These are phyloP conservation scores for Lepraria neglecta DNA, from an alignment of 495 filamentous ascomycete genomes.

Conservation along the genomic window DNA sequence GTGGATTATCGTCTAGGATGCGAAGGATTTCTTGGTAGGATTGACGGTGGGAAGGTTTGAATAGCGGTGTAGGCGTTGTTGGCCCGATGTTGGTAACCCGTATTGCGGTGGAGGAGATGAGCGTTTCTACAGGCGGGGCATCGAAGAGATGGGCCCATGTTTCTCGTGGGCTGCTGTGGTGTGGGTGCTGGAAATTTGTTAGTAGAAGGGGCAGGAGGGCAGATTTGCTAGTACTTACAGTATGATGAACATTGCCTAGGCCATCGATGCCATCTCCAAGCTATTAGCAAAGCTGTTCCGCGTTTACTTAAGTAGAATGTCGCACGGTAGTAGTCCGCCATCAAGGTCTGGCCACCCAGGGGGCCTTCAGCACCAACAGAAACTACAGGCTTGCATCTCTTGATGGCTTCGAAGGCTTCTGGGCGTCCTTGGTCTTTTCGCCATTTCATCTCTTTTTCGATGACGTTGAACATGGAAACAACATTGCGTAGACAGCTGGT, in stretches of 20 bases:
- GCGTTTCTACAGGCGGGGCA: constrained; percentile 39
- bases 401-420: constrained; percentile 63
- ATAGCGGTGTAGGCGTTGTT: constrained; percentile 45
- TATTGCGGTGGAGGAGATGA: constrained; percentile 36
- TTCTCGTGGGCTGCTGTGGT: constrained; percentile 66
- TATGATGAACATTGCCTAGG: constrained; percentile 79
- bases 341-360: constrained; percentile 71
- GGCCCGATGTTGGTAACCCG: constrained; percentile 32
- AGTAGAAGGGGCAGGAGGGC: constrained; percentile 10
- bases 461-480: constrained; percentile 83
- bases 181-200: constrained; percentile 59
- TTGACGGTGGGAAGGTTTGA: constrained; percentile 62
- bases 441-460: constrained; percentile 87
- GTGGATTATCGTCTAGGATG: constrained; percentile 67
- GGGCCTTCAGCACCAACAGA: constrained; percentile 82
- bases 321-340: constrained; percentile 89
- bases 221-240: constrained; percentile 44
- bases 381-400: constrained; percentile 66
- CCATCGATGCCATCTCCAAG: constrained; percentile 78
- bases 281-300: constrained; percentile 6
- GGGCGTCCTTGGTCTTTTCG: constrained; percentile 56
- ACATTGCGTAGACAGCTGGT: constrained; percentile 80
- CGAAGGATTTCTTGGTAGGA: constrained; percentile 82
- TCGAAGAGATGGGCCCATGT: constrained; percentile 82
- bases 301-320: constrained; percentile 17